phyloP scores from a whole-genome alignment of 2,329 filamentous ascomycete genomes.

The Aspergillus hiratsukae region DNA sequence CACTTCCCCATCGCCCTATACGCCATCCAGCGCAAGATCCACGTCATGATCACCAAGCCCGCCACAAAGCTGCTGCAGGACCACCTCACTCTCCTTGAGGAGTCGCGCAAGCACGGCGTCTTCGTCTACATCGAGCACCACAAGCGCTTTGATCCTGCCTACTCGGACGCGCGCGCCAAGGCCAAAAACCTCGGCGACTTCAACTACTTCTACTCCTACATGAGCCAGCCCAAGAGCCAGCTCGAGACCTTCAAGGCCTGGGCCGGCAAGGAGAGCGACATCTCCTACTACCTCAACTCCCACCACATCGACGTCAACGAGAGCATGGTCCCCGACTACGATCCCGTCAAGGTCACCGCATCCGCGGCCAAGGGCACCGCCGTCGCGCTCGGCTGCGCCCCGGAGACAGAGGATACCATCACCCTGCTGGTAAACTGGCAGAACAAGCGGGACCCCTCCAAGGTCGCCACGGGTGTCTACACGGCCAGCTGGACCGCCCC shows the following conservation, averaged over 20 bases:
- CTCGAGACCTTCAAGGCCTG: conserved; percentile 92
- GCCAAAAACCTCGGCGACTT: conserved; percentile 80
- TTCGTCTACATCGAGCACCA: conserved; percentile 95
- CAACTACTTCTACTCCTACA: conserved; percentile 98
- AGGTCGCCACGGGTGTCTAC: conserved; percentile 81
- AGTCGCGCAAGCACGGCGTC: conserved; percentile 68
- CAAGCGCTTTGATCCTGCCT: conserved; percentile 92
- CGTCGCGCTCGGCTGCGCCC: conserved; percentile 69
- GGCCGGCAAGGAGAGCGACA: conserved; percentile 88
- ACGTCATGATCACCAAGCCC: conserved; percentile 91
- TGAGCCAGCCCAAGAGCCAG: conserved; percentile 88
- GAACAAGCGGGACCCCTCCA: conserved; percentile 63
- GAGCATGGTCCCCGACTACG: conserved; percentile 80
- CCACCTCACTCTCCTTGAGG: conserved; percentile 71
- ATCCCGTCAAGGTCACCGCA: conserved; percentile 73
- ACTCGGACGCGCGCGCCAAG: conserved; percentile 77
- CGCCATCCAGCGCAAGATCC: conserved; percentile 79
- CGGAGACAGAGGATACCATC: conserved; percentile 87
- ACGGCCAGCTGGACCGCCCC: conserved; percentile 94
- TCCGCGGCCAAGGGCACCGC: conserved; percentile 77
- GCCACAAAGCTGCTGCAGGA: conserved; percentile 79
- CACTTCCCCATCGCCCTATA: conserved; percentile 91
- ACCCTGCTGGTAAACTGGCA: conserved; percentile 85
- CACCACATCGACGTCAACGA: conserved; percentile 93
- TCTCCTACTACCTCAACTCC: conserved; percentile 92